A percentile compares a stretch with the other conserved stretches of the same genome.
phyloP scores from a whole-genome alignment of 768 basidiomycete species.

The Coprinellus micaceus region DNA sequence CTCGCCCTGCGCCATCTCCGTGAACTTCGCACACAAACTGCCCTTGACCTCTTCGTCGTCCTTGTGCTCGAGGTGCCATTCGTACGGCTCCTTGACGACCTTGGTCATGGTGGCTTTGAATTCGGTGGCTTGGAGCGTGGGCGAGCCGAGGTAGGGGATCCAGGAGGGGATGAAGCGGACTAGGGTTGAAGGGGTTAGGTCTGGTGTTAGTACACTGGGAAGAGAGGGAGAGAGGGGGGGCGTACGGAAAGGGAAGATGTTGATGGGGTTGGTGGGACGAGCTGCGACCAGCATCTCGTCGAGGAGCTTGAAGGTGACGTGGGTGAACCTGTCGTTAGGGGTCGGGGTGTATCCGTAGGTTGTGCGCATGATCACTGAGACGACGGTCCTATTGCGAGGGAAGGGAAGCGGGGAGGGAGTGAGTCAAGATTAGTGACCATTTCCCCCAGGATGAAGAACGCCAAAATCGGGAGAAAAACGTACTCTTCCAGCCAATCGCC shows the following conservation, averaged over 20 bases:
- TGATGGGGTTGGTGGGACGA: not conserved
- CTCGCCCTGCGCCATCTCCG: not conserved
- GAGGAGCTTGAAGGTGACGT: slow-evolving; percentile 4
- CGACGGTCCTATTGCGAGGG: not conserved
- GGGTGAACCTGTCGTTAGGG: not conserved
- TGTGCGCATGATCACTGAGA: not conserved
- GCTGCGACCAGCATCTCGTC: slow-evolving; percentile 5
- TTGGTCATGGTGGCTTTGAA: not conserved
- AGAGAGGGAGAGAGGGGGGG: not conserved
- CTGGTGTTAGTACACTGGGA: not conserved
- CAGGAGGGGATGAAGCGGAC: not conserved
- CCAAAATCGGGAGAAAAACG: not conserved
- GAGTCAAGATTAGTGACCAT: too few relatives aligned
- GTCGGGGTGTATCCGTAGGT: not conserved
- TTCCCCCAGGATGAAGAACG: not conserved
- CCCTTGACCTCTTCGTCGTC: not conserved
- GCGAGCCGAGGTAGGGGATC: not conserved
- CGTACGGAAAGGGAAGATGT: not conserved
- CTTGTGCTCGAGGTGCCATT: not conserved
- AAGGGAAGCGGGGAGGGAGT: too few relatives aligned
- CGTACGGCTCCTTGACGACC: not conserved
- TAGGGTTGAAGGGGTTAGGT: too few relatives aligned
- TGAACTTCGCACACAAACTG: not conserved
- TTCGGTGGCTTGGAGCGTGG: not conserved
- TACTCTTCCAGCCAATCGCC: not conserved